A percentile compares a stretch with the other conserved stretches of the same genome.
These are phyloP conservation scores for Actinidia chinensis DNA, from an alignment of 179 eudicot species.

Conservation along the genomic window DNA sequence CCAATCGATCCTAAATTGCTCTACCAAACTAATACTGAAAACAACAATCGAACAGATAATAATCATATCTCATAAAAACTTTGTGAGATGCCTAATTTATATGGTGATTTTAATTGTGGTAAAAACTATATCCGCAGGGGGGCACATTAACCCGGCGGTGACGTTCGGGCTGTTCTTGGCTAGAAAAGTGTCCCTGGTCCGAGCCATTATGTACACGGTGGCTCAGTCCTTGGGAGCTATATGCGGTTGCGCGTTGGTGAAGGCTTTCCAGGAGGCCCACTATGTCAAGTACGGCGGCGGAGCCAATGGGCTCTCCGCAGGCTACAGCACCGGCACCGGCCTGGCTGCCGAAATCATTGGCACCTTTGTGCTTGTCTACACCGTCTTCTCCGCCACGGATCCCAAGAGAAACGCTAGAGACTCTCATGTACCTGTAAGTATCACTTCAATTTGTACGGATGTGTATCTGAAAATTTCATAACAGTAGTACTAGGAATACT, in stretches of 20 bases:
- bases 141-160: constrained; percentile 15
- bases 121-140: background rate
- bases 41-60: too few species aligned
- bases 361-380: constrained; percentile 10
- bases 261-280: background rate
- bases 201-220: constrained; percentile 15
- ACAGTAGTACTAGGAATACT: too few species aligned
- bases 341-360: constrained; percentile 12
- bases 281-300: constrained; percentile 15
- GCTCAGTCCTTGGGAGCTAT: constrained; percentile 10
- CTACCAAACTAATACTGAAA: too few species aligned
- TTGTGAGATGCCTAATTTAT: background rate
- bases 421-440: constrained; percentile 20
- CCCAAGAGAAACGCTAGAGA: constrained; percentile 20
- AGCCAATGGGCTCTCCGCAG: background rate
- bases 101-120: background rate
- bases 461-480: too few species aligned
- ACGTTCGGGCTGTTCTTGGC: constrained; percentile 16
- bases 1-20: too few species aligned
- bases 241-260: constrained; percentile 1
- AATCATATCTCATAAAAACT: background rate
- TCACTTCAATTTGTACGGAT: background rate
- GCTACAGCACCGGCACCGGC: constrained; percentile 11
- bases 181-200: constrained; percentile 13
- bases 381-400: constrained; percentile 17